Evolutionary conservation across 352 stramenopile species (phyloP), one percentile per base, ranked within the genome.

Genomic region (Phytophthora litchii): DNA sequence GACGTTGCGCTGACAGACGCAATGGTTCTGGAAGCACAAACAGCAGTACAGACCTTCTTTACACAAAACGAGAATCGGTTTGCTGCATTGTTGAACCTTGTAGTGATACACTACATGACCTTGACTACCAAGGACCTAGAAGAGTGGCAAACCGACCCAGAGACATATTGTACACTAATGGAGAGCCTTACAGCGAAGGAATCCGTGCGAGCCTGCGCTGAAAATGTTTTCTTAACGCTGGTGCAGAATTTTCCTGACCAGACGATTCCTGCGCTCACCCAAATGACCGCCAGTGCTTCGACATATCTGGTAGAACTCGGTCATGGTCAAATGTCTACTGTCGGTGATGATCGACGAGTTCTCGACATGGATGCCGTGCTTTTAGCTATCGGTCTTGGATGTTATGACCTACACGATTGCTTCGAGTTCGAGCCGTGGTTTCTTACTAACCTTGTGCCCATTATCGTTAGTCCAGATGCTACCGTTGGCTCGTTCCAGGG

Each of bases 351-450:
- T 27, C 44, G 42, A 16, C 69, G 64, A 6, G 40, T 89, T 51
- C 53, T 94, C 8, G 78, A 91, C 17, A 78, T 83, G 16, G 87
- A 96, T 60, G 82, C 87, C 2, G 74, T 96, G 46, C 72, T 96
- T 44, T 70, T 96, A 19, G 85, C 85, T 21, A 83, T 92, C 40
- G 87, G 87, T 2, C 60, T 94, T 10, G 81, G 85, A 14, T 94
- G 83, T 60, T 96, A 94, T 61, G 86, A 94, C 50, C 79, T 96
- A 6, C 86, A 96, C 62, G 82, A 93, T 36, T 83, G 78, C 41
- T 94, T 96, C 38, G 85, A 94, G 16, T 96, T 96, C 63, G 85
- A 94, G 62, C 87, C 81, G 7, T 94, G 85, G 83, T 96, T 94
- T 51, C 66, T 90, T 0, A 48, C 64, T 31, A 81, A 87, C 34